Evolutionary conservation across 176 grass and related monocot species (phyloP).

Genomic region (Bothriochloa decipiens): DNA sequence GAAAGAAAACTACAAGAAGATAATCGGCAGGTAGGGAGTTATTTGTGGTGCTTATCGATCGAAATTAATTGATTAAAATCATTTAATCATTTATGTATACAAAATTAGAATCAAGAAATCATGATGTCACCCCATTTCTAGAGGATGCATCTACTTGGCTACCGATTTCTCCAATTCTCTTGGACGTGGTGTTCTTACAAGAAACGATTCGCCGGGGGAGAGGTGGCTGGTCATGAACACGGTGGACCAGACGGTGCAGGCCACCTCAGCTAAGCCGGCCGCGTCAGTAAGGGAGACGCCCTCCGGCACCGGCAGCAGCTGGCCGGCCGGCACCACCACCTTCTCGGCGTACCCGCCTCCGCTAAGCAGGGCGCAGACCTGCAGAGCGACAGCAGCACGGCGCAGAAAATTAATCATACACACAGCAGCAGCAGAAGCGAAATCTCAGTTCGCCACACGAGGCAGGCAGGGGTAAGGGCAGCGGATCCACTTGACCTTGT

Average conservation of each 20-base stretch:
- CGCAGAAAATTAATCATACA: background rate
- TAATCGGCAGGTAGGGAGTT: background rate
- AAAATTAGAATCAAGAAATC: background rate
- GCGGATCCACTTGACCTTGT: constrained; percentile 34
- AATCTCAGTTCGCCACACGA: background rate
- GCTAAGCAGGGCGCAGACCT: constrained; percentile 76
- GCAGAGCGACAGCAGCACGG: background rate
- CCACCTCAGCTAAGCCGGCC: constrained; percentile 69
- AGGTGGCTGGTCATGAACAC: constrained; percentile 88
- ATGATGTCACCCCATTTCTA: background rate
- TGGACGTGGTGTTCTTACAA: constrained; percentile 46
- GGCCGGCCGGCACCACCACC: constrained; percentile 72
- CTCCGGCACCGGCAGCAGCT: constrained; percentile 67
- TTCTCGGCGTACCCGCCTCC: constrained; percentile 91
- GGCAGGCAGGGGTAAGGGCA: background rate
- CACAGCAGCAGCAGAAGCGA: background rate
- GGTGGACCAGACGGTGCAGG: constrained; percentile 88
- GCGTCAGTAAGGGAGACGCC: constrained; percentile 80
- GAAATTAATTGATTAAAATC: too few species aligned
- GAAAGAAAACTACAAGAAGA: background rate
- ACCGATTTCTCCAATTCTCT: background rate
- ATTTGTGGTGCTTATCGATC: background rate
- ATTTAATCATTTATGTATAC: background rate
- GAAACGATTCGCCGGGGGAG: constrained; percentile 76
- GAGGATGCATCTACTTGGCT: background rate